phyloP scores from a whole-genome alignment of 179 eudicot species.

The Beta corolliflora region DNA sequence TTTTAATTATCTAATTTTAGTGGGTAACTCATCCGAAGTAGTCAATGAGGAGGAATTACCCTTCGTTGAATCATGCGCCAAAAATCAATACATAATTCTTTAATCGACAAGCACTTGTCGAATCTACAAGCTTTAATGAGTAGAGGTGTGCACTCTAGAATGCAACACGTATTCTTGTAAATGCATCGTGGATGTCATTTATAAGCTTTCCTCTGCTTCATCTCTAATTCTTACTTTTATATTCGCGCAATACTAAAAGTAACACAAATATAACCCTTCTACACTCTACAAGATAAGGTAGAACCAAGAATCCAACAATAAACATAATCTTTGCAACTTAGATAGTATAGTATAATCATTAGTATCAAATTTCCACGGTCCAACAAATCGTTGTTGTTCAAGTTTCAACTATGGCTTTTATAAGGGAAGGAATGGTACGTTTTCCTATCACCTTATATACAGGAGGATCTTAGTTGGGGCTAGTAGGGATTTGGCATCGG shows the following conservation, averaged over 20 bases:
- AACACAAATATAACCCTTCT: neutral
- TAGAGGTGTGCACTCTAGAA: neutral
- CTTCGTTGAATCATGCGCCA: too few relatives aligned
- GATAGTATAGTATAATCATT: neutral
- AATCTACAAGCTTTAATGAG: neutral
- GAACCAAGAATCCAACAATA: neutral
- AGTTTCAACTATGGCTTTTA: neutral
- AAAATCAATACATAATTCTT: neutral
- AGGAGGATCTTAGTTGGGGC: too few relatives aligned
- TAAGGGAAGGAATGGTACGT: neutral
- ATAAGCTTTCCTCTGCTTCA: neutral
- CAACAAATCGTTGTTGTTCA: neutral
- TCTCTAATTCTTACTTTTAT: neutral
- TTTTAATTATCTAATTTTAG: too few relatives aligned
- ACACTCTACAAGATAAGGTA: neutral
- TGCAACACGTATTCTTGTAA: neutral
- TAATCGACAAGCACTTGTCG: neutral
- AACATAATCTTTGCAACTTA: neutral
- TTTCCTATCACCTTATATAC: neutral
- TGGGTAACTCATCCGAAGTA: too few relatives aligned
- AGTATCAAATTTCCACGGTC: neutral
- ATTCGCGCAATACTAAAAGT: neutral
- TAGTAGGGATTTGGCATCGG: too few relatives aligned
- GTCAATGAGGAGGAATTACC: too few relatives aligned
- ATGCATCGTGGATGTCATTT: slow-evolving; percentile 1